Percentiles rank a stretch among this genome's conserved stretches.
phyloP scores from a whole-genome alignment of 2,329 filamentous ascomycete species.

The Aspergillus sp. region DNA sequence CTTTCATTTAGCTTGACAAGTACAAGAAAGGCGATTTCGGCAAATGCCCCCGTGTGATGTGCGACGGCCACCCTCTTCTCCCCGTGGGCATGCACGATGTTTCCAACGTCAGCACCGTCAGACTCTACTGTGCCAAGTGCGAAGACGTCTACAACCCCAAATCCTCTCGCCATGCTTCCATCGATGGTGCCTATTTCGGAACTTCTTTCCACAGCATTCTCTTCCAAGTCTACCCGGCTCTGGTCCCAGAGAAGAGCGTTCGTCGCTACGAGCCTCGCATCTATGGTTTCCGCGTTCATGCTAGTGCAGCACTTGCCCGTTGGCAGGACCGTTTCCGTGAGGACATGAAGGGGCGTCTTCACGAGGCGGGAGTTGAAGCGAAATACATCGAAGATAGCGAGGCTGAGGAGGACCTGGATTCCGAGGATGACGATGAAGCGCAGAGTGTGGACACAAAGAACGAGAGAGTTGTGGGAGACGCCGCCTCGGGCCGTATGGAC shows the following conservation, averaged over 20 bases:
- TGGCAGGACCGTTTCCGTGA: conserved; percentile 85
- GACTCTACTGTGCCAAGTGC: conserved; percentile 94
- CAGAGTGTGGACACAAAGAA: conserved; percentile 13
- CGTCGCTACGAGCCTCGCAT: conserved; percentile 84
- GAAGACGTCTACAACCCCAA: conserved; percentile 99
- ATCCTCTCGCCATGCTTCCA: conserved; percentile 87
- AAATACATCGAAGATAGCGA: conserved; percentile 70
- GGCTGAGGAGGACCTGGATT: conserved; percentile 51
- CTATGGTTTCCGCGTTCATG: conserved; percentile 95
- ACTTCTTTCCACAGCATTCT: conserved; percentile 98
- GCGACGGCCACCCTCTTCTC: conserved; percentile 85
- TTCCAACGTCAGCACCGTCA: conserved; percentile 82
- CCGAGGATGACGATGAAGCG: conserved; percentile 33
- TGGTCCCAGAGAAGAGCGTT: conserved; percentile 80
- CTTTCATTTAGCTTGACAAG: conserved; percentile 72
- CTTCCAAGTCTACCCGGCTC: conserved; percentile 92
- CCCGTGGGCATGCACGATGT: conserved; percentile 93
- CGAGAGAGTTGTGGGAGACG: conserved; percentile 21
- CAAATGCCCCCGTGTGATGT: conserved; percentile 95
- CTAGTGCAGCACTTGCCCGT: conserved; percentile 76
- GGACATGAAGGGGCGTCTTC: conserved; percentile 74
- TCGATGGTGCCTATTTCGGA: conserved; percentile 97
- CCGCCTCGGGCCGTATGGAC: conserved; percentile 33
- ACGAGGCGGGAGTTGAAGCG: conserved; percentile 64
- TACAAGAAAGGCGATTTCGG: conserved; percentile 98